A percentile compares a stretch with the other conserved stretches of the same genome.
Conservation (phyloP, 441 rosid genomes). For the Oxalis stricta region DNA sequence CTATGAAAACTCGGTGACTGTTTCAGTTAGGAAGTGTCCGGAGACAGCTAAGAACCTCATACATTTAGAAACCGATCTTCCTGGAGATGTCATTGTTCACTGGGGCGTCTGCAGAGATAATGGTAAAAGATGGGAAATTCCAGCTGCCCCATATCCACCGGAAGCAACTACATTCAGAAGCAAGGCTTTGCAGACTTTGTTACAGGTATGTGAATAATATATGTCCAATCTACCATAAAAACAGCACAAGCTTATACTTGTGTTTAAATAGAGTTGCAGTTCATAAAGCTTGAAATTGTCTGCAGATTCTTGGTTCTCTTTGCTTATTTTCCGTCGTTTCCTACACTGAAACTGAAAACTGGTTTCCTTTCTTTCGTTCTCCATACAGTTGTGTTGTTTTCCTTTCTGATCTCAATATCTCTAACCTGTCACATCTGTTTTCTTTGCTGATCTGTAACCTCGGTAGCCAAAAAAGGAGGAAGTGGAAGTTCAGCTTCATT, state of each 20-base stretch:
- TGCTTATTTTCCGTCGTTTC: no score
- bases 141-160: slow-evolving; percentile 65
- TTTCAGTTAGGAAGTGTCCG: slow-evolving; percentile 50
- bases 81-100: slow-evolving; percentile 74
- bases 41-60: slow-evolving; percentile 50
- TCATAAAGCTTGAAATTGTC: slow-evolving; percentile 1
- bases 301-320: no score
- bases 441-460: slow-evolving; percentile 9
- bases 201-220: slow-evolving; percentile 39
- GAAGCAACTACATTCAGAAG: slow-evolving; percentile 58
- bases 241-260: no score
- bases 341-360: no score
- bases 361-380: no score
- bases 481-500: slow-evolving; percentile 47
- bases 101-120: slow-evolving; percentile 95
- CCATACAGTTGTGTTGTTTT: slow-evolving; percentile 3
- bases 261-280: not conserved
- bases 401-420: slow-evolving; percentile 1
- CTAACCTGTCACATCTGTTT: slow-evolving; percentile 1
- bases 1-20: slow-evolving; percentile 32
- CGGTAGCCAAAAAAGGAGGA: slow-evolving; percentile 60
- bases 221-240: slow-evolving; percentile 7
- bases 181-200: slow-evolving; percentile 69
- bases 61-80: slow-evolving; percentile 63
- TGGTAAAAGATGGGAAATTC: slow-evolving; percentile 69